A percentile compares a stretch with the other conserved stretches of the same genome.
phyloP scores from a whole-genome alignment of 257 asterid species.

The Solanum neorickii region DNA sequence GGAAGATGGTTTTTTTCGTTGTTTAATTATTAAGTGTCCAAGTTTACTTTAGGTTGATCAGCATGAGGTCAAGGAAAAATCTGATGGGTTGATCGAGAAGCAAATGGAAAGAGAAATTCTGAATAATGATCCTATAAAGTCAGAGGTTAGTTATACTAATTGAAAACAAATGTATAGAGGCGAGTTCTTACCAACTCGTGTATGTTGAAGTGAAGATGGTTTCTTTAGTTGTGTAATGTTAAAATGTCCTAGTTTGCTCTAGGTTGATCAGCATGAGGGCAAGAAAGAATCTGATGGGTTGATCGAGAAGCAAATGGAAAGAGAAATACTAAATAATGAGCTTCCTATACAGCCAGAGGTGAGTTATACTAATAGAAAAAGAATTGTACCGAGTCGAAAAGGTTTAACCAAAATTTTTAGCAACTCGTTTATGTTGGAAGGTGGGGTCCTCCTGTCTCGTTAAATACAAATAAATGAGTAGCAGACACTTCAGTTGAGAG shows the following conservation, averaged over 20 bases:
- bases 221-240: not conserved
- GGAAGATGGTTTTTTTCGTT: not conserved
- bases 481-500: not conserved
- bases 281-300: constrained; percentile 19
- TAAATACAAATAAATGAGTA: not conserved
- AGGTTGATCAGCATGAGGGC: constrained; percentile 37
- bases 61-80: constrained; percentile 11
- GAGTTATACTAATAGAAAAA: not conserved
- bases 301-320: constrained; percentile 31
- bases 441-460: not conserved
- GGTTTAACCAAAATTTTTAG: not conserved
- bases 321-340: constrained; percentile 24
- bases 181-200: not conserved
- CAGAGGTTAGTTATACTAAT: constrained; percentile 35
- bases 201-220: not conserved
- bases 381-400: not conserved
- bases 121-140: constrained; percentile 18
- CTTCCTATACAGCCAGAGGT: constrained; percentile 36
- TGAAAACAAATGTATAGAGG: not conserved
- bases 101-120: constrained; percentile 17
- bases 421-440: not conserved
- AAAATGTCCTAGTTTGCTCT: not conserved
- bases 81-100: constrained; percentile 2
- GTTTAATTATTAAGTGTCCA: not conserved
- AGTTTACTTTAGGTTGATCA: constrained; percentile 8